Evolutionary conservation across 495 filamentous ascomycete genomes (phyloP), one percentile per base, ranked within the genome.

Genomic region (Talaromyces wortmannii): DNA sequence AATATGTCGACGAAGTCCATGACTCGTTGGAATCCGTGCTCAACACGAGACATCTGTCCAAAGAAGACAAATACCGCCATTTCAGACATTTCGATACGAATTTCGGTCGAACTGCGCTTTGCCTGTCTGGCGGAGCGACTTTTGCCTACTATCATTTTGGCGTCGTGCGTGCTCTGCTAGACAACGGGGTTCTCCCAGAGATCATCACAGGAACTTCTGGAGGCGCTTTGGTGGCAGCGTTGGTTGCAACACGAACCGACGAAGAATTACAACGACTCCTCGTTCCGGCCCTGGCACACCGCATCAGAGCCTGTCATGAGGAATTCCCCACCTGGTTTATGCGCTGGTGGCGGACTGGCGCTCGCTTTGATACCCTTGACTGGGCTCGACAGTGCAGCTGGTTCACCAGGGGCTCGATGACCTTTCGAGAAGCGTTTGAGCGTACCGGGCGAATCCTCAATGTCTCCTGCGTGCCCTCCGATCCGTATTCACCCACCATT

Each of bases 81-180:
- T 95, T 95, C 75, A 94, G 90, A 64, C 87, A 94, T 47, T 75
- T 97, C 30, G 82, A 88, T 60, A 89, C 89, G 43, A 97, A 97
- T 65, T 96, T 85, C 61, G 94, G 94, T 16, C 87, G 91, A 16
- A 95, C 92, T 11, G 94, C 94, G 0, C 75, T 98, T 10, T 97
- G 92, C 67, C 75, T 97, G 5, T 95, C 89, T 7, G 94, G 94
- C 0, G 94, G 94, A n/a, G 94, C 92, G 6, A 87, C 87, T 3
- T 97, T 97, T 73, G 91, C 94, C 18, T 98, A 95, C 63, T 97
- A 97, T 63, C 94, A 98, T 63, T 94, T 97, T 53, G 94, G 94
- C 2, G 88, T 97, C 5, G 83, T 92, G 42, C 92, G 90, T 64
- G 92, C 92, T 18, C 79, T 97, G 18, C 79, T 97, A 0, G 94